Base-by-base conservation (phyloP, 805 yeast species). In the Kodamaea laetipori region DNA sequence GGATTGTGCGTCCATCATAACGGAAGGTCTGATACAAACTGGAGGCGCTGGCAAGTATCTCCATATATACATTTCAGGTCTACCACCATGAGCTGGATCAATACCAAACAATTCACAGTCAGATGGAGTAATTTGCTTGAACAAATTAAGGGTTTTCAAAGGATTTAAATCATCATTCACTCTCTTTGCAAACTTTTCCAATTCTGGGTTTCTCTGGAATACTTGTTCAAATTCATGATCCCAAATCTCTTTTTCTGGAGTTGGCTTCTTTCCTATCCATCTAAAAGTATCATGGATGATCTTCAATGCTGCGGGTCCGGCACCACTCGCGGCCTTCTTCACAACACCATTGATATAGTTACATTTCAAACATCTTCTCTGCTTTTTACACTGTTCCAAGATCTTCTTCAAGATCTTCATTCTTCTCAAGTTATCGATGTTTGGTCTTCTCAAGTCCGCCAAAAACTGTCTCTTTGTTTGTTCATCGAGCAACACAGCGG, bases 21-120 rank as follows among this genome's bases (percentile, higher is more conserved):
- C 98, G 4, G 98, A 90, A 3, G 99, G 99, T 53, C 99, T 80
- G 44, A 94, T 94, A 74, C 99, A 94, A 13, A 95, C 97, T 0
- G 99, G 99, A 1, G 99, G 99, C 0, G 98, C 98, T 0, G 99
- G 99, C 43, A 94, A 76, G 61, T 90, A 94, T 59, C 96, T 80
- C 99, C 99, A 94, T 30, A 94, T 80, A 63, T 90, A 94, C 76
- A 86, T 88, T 66, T 92, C 98, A 4, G 98, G 99, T 52, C 97
- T 77, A 37, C 97, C 97, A 28, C 90, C 88, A 53, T 81, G 78
- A 3, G 87, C 77, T 1, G 97, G 80, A 57, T 94, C 94, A 42
- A 94, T 81, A 43, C 99, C 99, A 24, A 94, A 69, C 13, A 94
- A 74, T 64, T 92, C 97, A 68, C 97, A 90, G 58, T 94, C 99